These are phyloP conservation scores for Botryosphaeria dothidea DNA, from an alignment of 2,329 filamentous ascomycete species.

Conservation along the genomic window DNA sequence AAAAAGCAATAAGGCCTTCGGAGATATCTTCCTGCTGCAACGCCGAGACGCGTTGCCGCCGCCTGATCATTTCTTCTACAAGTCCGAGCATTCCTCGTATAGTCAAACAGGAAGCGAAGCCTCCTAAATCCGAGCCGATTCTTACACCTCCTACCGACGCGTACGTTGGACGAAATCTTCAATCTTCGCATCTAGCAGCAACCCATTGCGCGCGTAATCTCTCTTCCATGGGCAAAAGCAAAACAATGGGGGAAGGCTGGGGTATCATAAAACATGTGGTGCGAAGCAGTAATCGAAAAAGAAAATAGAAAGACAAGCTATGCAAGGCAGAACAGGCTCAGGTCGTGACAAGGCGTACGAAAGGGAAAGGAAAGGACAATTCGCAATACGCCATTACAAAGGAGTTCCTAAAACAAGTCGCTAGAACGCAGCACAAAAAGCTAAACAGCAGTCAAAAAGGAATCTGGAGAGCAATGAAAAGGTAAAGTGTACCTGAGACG, in stretches of 20 bases:
- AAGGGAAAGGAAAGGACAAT: not conserved
- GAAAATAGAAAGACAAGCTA: not conserved
- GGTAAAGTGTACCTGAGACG: not conserved
- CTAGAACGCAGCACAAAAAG: slow-evolving; percentile 19
- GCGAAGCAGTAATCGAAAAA: not conserved
- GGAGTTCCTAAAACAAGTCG: not conserved
- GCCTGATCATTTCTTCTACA: not conserved
- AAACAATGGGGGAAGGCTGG: slow-evolving; percentile 1
- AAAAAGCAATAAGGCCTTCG: not conserved
- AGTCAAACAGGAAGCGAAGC: not conserved
- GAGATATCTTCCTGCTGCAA: not conserved
- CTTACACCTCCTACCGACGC: not conserved
- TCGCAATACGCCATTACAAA: slow-evolving; percentile 11
- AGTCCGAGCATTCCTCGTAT: not conserved
- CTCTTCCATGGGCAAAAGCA: not conserved
- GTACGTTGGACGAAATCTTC: not conserved
- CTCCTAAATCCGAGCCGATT: not conserved
- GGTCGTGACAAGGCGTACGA: not conserved
- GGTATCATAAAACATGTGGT: slow-evolving; percentile 10
- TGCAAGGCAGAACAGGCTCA: not conserved
- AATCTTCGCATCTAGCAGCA: not conserved
- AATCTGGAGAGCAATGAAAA: not conserved
- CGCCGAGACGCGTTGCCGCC: not conserved
- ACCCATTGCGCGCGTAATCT: not conserved
- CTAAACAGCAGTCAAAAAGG: not conserved